Conservation (phyloP, 257 asterid species). For the Schizonepeta tenuifolia region DNA sequence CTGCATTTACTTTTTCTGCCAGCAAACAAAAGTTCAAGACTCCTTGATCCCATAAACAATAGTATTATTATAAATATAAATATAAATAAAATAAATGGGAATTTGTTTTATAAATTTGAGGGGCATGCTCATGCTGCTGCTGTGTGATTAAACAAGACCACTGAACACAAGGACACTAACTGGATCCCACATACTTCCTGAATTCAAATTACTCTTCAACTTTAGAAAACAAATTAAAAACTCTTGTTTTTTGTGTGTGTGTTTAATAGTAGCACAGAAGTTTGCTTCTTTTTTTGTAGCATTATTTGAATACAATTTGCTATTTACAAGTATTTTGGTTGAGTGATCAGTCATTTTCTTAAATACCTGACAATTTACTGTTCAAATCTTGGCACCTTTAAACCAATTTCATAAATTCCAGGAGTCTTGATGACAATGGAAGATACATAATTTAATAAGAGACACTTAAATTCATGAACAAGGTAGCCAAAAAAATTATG, state of each 20-base stretch:
- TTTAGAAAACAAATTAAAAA: not conserved
- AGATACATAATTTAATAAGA: not conserved
- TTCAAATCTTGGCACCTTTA: not conserved
- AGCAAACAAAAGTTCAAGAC: slow-evolving; percentile 23
- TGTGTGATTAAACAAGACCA: slow-evolving; percentile 59
- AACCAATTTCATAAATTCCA: slow-evolving; percentile 8
- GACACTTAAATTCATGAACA: not conserved
- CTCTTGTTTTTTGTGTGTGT: slow-evolving; percentile 27
- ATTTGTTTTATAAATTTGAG: not conserved
- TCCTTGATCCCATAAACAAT: slow-evolving; percentile 9
- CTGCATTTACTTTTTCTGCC: slow-evolving; percentile 31
- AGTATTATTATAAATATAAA: not conserved
- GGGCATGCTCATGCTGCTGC: slow-evolving; percentile 4
- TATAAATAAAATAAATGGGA: not conserved
- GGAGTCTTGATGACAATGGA: not conserved
- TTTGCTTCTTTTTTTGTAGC: slow-evolving; percentile 31
- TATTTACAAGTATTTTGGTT: slow-evolving; percentile 15
- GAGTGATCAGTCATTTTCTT: slow-evolving; percentile 34
- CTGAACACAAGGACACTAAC: slow-evolving; percentile 53
- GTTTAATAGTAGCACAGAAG: slow-evolving; percentile 35
- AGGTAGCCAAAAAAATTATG: not conserved
- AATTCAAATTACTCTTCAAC: slow-evolving; percentile 26
- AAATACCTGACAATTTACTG: slow-evolving; percentile 34
- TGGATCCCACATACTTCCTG: slow-evolving; percentile 56
- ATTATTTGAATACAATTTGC: slow-evolving; percentile 15